Evolutionary conservation across 176 grass and related monocot genomes (phyloP).

Genomic region (Dactylis glomerata): DNA sequence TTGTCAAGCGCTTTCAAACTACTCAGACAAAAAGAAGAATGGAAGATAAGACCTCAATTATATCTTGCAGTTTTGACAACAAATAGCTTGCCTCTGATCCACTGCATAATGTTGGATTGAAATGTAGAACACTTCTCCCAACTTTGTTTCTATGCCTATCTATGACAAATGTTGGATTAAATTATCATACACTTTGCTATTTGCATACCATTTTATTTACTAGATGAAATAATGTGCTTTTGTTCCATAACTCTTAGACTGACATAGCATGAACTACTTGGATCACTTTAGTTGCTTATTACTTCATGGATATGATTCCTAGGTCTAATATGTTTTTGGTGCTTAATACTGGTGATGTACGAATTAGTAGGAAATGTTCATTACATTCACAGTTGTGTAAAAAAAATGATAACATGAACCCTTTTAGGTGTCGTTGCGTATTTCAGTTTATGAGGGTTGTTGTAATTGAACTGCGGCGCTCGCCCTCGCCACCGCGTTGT

Average conservation of each 20-base stretch:
- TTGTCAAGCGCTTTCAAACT: too few relatives aligned
- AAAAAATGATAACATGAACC: too few relatives aligned
- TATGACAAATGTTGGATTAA: neutral
- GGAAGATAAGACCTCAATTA: too few relatives aligned
- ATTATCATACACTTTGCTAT: neutral
- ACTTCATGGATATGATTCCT: neutral
- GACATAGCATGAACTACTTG: neutral
- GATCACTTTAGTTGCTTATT: neutral
- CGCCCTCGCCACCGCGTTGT: too few relatives aligned
- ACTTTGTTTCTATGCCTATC: neutral
- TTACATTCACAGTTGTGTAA: too few relatives aligned
- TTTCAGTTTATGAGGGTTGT: neutral
- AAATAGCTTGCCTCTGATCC: neutral
- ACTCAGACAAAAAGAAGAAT: too few relatives aligned
- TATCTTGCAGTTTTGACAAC: neutral
- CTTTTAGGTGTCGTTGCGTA: neutral
- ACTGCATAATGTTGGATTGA: neutral
- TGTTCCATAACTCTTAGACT: neutral
- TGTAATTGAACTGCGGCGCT: neutral
- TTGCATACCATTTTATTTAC: neutral
- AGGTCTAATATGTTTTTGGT: neutral
- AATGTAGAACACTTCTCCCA: neutral
- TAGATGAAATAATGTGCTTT: neutral
- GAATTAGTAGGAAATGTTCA: neutral
- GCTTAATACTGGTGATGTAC: neutral